Base-by-base conservation (phyloP, 164 flowering plant species). In the Kalanchoe fedtschenkoi region DNA sequence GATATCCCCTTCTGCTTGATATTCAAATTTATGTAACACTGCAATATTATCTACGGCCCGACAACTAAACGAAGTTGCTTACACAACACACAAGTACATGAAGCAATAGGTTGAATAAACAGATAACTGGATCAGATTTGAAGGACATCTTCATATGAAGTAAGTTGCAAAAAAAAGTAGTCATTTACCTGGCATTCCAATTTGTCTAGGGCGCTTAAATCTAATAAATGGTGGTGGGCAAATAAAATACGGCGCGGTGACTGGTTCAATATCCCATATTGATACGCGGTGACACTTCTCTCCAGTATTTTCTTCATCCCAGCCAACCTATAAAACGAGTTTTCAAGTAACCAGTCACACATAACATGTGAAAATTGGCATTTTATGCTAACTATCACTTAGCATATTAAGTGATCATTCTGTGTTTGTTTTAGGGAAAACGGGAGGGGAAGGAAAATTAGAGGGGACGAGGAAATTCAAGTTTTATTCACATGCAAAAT, bases 231-330 rank as follows among this genome's bases (percentile, higher is more conserved):
- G 95, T 39, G 96, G 95, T 4, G 97, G 95, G 60, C 96, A 90
- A 54, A 93, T 83, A 75, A 85, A 90, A 80, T 88, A 90, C 53
- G 99, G 99, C 70, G 97, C 89, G 16, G 90, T 86, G 54, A 95
- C 96, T 21, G 99, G 99, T 72, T 95, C 99, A 68, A 95, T 95
- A 65, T 95, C 97, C 99, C 99, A 95, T 17, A 88, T 69, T n/a
- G 99, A 95, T 63, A 91, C 97, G 16, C 97, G 78, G 37, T 76
- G 87, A 19, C 89, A 91, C 75, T 82, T 81, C 74, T 91, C 99
- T 39, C 96, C 96, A 62, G 89, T 81, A 39, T 95, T 83, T 58
- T 97, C 88, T 67, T 95, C 99, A 76, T 95, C 99, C 99, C 99
- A 93, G 19, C 95, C 96, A 75, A 93, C 97, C 98, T 92, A 69